A percentile compares a stretch with the other conserved stretches of the same genome.
Conservation (phyloP, 2,329 filamentous ascomycete genomes). For the Harringtonia lauricola region DNA sequence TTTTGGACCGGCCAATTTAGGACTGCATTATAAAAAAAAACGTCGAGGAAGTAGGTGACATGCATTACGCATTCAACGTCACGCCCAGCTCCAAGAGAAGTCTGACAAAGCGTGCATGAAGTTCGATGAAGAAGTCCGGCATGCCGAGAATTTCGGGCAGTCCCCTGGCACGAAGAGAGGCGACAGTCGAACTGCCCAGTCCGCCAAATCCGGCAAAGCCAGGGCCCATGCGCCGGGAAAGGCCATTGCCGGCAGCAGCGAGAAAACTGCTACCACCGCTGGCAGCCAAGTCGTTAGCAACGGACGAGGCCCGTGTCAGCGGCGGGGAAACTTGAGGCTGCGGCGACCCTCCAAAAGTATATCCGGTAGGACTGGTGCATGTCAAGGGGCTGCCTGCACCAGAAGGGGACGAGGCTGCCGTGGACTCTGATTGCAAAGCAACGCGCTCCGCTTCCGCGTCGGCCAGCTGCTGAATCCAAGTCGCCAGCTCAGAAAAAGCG, state of each 20-base stretch:
- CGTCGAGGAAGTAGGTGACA: neutral
- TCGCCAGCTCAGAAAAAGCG: conserved; percentile 52
- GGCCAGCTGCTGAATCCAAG: conserved; percentile 55
- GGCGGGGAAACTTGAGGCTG: conserved; percentile 12
- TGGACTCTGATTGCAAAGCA: conserved; percentile 26
- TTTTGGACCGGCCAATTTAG: neutral
- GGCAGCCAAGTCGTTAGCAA: conserved; percentile 20
- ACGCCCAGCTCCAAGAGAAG: conserved; percentile 49
- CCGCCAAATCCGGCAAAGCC: conserved; percentile 42
- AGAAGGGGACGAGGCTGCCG: conserved; percentile 24
- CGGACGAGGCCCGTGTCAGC: conserved; percentile 14
- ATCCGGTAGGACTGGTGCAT: conserved; percentile 21
- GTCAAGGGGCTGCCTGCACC: conserved; percentile 15
- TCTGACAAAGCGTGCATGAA: conserved; percentile 53
- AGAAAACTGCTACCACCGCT: conserved; percentile 42
- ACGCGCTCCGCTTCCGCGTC: conserved; percentile 48
- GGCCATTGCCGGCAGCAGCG: conserved; percentile 39
- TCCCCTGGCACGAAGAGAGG: conserved; percentile 46
- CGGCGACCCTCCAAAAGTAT: conserved; percentile 16
- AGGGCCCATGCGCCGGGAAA: conserved; percentile 46
- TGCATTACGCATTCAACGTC: conserved; percentile 33
- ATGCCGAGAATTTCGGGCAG: conserved; percentile 55
- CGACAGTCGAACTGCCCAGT: conserved; percentile 38
- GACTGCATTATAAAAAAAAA: neutral
- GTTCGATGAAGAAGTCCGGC: conserved; percentile 57